Conservation (phyloP, 1,139 yeast species). For the Yarrowia galli region DNA sequence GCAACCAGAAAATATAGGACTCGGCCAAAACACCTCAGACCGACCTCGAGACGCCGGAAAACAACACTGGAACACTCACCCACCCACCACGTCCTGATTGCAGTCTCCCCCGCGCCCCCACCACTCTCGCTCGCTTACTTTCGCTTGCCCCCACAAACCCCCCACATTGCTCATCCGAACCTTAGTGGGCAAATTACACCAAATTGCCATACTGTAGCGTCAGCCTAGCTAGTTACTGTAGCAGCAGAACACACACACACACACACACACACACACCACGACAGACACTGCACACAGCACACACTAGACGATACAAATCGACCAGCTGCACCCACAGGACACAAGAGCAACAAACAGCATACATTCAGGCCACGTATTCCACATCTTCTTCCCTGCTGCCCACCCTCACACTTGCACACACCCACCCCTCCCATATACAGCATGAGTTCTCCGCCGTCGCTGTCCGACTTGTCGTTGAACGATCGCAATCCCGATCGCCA, state of each 20-base stretch:
- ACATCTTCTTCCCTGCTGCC: neutral
- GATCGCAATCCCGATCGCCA: constrained; percentile 29
- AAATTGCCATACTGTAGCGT: constrained; percentile 31
- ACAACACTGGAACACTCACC: neutral
- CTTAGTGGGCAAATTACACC: constrained; percentile 33
- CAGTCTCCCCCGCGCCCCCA: neutral
- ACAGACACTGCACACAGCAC: neutral
- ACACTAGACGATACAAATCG: constrained; percentile 8
- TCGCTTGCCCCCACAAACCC: constrained; percentile 36
- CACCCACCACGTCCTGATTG: neutral
- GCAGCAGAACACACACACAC: constrained; percentile 29
- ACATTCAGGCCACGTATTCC: neutral
- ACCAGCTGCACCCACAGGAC: neutral
- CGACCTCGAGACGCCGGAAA: neutral
- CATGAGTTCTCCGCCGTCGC: constrained; percentile 35
- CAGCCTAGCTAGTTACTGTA: constrained; percentile 9
- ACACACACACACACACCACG: constrained; percentile 10
- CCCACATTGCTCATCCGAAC: constrained; percentile 31
- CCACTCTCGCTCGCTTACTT: constrained; percentile 12
- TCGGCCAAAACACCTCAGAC: neutral
- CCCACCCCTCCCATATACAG: neutral
- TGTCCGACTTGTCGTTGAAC: constrained; percentile 33
- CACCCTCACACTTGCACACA: neutral
- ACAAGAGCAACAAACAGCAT: neutral
- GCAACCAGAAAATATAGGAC: neutral